These are phyloP conservation scores for Populus hybrid DNA, from an alignment of 441 rosid genomes.

Conservation along the genomic window DNA sequence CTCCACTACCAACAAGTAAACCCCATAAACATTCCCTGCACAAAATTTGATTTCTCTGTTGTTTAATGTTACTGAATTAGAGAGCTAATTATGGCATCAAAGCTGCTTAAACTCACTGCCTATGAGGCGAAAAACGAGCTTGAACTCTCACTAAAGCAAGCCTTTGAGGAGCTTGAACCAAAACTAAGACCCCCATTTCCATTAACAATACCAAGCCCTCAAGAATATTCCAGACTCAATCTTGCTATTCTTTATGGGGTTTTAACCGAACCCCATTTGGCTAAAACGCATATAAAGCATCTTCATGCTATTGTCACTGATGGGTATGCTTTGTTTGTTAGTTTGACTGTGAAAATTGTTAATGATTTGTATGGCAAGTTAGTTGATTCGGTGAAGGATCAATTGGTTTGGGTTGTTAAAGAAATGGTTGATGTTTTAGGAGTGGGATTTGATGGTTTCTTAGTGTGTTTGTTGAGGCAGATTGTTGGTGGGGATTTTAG, in stretches of 20 bases:
- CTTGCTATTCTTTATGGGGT: slow-evolving; percentile 61
- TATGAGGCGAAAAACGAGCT: slow-evolving; percentile 48
- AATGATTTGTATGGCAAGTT: slow-evolving; percentile 56
- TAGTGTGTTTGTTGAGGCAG: slow-evolving; percentile 55
- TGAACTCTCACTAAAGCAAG: slow-evolving; percentile 53
- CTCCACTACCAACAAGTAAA: background rate
- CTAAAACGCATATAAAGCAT: slow-evolving; percentile 53
- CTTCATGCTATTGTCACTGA: slow-evolving; percentile 69
- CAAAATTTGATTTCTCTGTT: background rate
- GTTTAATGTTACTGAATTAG: background rate
- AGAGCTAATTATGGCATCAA: slow-evolving; percentile 28
- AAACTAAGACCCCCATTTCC: slow-evolving; percentile 65
- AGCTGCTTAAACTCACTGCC: slow-evolving; percentile 30
- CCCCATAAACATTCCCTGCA: background rate
- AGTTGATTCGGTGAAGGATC: slow-evolving; percentile 48
- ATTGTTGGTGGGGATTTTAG: slow-evolving; percentile 64
- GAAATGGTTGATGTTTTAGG: slow-evolving; percentile 69
- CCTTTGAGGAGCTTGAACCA: slow-evolving; percentile 42
- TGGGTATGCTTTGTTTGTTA: slow-evolving; percentile 59
- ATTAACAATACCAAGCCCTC: slow-evolving; percentile 42
- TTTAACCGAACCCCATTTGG: slow-evolving; percentile 40
- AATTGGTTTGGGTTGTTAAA: slow-evolving; percentile 62
- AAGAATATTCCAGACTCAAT: slow-evolving; percentile 53
- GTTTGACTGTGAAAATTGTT: slow-evolving; percentile 39
- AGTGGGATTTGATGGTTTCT: slow-evolving; percentile 50